Evolutionary conservation across 257 asterid species (phyloP).

Genomic region (Solanum arcanum): DNA sequence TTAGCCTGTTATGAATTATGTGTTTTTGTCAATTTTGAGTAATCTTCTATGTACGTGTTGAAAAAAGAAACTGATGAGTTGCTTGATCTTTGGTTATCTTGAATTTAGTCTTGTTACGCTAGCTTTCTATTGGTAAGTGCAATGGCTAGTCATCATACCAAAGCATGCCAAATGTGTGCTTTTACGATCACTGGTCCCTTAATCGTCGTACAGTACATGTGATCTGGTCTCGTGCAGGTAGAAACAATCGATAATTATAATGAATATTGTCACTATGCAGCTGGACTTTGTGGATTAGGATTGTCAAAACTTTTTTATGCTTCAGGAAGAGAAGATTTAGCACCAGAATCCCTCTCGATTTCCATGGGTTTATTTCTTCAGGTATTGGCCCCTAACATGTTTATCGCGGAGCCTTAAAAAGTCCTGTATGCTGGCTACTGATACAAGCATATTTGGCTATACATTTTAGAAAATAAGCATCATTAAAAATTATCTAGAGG

Average conservation of each 20-base stretch:
- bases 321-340: conserved; percentile 70
- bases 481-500: conserved; percentile 89
- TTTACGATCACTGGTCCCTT: background rate
- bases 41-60: background rate
- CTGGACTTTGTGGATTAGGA: conserved; percentile 91
- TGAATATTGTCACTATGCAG: conserved; percentile 90
- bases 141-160: background rate
- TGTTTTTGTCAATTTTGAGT: background rate
- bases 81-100: background rate
- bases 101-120: background rate
- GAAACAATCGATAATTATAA: conserved; percentile 75
- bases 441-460: background rate
- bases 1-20: background rate
- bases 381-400: conserved; percentile 15
- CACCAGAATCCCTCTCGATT: conserved; percentile 59
- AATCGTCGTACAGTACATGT: background rate
- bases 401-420: background rate
- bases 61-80: background rate
- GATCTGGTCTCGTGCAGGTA: conserved; percentile 36
- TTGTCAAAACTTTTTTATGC: conserved; percentile 85
- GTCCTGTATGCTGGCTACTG: background rate
- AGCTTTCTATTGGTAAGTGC: background rate
- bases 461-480: conserved; percentile 68
- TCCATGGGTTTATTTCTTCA: conserved; percentile 94
- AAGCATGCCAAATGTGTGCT: background rate